A percentile compares a stretch with the other conserved stretches of the same genome.
Evolutionary conservation across 2,329 filamentous ascomycete species (phyloP).

Genomic region (Aspergillus eucalypticola): DNA sequence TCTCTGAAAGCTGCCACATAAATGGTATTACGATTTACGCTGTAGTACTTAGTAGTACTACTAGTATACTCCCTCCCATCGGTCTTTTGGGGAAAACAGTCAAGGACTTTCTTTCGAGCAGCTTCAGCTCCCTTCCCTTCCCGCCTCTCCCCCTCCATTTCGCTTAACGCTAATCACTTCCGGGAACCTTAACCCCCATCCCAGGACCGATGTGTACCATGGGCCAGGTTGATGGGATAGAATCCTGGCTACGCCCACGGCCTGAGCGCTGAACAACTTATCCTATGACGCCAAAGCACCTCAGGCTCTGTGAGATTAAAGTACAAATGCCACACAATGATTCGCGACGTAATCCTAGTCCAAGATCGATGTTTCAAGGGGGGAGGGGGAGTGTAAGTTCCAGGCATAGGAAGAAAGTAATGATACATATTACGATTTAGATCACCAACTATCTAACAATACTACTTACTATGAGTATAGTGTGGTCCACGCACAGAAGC

Average conservation of each 20-base stretch:
- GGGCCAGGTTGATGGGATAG: constrained; percentile 22
- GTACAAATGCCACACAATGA: neutral
- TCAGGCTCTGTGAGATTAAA: neutral
- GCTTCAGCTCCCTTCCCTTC: neutral
- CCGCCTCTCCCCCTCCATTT: neutral
- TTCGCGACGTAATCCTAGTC: neutral
- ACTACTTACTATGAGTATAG: too few species aligned
- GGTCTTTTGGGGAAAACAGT: neutral
- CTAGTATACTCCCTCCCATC: too few species aligned
- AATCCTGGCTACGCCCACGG: constrained; percentile 10
- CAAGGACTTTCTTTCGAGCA: neutral
- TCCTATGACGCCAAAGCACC: neutral
- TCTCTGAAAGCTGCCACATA: too few species aligned
- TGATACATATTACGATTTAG: neutral
- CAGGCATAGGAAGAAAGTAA: neutral
- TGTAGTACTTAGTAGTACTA: too few species aligned
- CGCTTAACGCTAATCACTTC: constrained; percentile 5
- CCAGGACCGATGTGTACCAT: constrained; percentile 4
- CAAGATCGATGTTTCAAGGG: neutral
- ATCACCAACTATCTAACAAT: neutral
- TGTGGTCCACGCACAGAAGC: too few species aligned
- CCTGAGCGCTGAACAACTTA: neutral
- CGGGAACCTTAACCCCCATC: neutral
- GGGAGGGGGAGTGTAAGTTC: too few species aligned
- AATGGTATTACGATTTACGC: too few species aligned